A percentile compares a stretch with the other conserved stretches of the same genome.
Evolutionary conservation across 805 yeast genomes (phyloP).

Genomic region (Soucietia sequanensis): DNA sequence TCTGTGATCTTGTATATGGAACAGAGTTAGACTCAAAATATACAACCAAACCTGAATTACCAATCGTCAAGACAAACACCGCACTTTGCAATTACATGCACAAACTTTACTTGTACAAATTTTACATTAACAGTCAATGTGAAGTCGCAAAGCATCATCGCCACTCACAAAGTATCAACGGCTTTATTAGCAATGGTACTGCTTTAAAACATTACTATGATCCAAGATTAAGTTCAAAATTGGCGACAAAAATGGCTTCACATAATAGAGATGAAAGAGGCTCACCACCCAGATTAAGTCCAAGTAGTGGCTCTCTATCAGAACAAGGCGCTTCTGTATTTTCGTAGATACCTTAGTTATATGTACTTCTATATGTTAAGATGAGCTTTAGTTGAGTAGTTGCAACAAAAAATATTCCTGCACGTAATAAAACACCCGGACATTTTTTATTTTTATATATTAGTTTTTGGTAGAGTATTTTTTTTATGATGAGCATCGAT

Average conservation of each 20-base stretch:
- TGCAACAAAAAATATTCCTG: too few relatives aligned
- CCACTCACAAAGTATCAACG: neutral
- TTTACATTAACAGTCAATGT: constrained; percentile 1
- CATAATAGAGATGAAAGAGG: too few relatives aligned
- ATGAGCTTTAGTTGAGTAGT: too few relatives aligned
- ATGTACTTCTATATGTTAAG: too few relatives aligned
- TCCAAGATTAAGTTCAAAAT: neutral
- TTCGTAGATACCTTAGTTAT: too few relatives aligned
- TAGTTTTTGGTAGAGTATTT: too few relatives aligned
- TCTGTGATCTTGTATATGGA: neutral
- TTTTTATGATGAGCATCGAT: too few relatives aligned
- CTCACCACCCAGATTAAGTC: too few relatives aligned
- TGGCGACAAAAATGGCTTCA: constrained; percentile 2
- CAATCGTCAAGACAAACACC: constrained; percentile 23
- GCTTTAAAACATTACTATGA: neutral
- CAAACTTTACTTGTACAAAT: constrained; percentile 15
- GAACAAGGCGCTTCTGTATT: too few relatives aligned
- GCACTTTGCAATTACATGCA: constrained; percentile 23
- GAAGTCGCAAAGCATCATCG: constrained; percentile 1
- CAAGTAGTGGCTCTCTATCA: too few relatives aligned
- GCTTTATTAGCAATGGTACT: neutral
- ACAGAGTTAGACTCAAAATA: neutral
- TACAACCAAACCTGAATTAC: constrained; percentile 16
- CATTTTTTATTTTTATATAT: too few relatives aligned
- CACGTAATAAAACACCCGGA: too few relatives aligned